Evolutionary conservation across 2,329 filamentous ascomycete species (phyloP).

Genomic region (Tolypocladium sp.): DNA sequence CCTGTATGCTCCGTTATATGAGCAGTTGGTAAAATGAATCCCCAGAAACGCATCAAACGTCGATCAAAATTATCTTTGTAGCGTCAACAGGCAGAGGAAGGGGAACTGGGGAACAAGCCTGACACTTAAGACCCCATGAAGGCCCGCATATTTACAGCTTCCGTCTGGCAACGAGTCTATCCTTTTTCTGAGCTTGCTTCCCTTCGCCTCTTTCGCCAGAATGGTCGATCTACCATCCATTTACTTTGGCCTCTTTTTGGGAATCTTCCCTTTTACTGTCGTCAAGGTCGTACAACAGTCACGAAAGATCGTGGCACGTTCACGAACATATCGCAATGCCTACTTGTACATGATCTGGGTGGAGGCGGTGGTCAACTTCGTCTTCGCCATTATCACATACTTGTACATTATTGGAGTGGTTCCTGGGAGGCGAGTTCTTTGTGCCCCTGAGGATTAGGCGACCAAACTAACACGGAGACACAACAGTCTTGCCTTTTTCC

Average conservation of each 20-base stretch:
- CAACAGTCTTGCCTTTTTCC: constrained; percentile 1
- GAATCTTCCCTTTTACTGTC: constrained; percentile 15
- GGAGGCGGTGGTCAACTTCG: constrained; percentile 14
- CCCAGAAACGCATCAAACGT: not conserved
- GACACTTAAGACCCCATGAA: not conserved
- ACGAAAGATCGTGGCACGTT: constrained; percentile 8
- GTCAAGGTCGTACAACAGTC: constrained; percentile 13
- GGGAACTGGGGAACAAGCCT: not conserved
- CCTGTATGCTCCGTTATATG: not conserved
- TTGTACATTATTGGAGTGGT: constrained; percentile 13
- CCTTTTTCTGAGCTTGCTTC: no score
- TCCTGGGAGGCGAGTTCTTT: constrained; percentile 1
- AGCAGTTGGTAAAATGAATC: not conserved
- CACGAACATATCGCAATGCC: constrained; percentile 8
- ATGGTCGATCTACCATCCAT: constrained; percentile 11
- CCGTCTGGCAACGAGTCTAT: no score
- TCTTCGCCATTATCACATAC: constrained; percentile 15
- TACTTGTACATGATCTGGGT: constrained; percentile 19
- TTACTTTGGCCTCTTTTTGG: constrained; percentile 15
- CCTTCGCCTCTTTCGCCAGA: not conserved
- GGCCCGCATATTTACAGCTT: not conserved
- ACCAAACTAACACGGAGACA: not conserved
- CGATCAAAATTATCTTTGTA: not conserved
- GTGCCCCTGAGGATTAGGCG: not conserved
- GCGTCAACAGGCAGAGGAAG: not conserved